Conservation (phyloP, 495 filamentous ascomycete genomes). For the Halenospora varia region DNA sequence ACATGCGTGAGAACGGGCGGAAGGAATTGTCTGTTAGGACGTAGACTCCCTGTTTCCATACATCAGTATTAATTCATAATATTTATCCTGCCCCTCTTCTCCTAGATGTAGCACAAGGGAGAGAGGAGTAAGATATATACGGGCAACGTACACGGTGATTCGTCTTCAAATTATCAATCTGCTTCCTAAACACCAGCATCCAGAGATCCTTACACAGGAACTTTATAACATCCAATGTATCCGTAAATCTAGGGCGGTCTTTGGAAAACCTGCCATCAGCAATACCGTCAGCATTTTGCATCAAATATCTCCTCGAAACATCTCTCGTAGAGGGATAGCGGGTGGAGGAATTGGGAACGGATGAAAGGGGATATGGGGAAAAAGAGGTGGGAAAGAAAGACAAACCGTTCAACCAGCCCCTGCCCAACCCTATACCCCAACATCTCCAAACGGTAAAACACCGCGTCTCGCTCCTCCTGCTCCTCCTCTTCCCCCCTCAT, state of each 20-base stretch:
- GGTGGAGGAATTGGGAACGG: no score
- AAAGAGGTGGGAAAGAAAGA: slow-evolving; percentile 3
- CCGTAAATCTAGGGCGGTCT: slow-evolving; percentile 79
- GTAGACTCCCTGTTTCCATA: slow-evolving; percentile 70
- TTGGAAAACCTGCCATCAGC: slow-evolving; percentile 67
- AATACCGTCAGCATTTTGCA: no score
- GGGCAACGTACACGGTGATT: slow-evolving; percentile 74
- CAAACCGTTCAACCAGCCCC: slow-evolving; percentile 86
- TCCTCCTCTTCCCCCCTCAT: slow-evolving; percentile 64
- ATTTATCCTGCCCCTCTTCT: background rate
- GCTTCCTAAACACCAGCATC: slow-evolving; percentile 90
- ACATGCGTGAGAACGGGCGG: slow-evolving; percentile 84
- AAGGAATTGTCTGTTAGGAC: slow-evolving; percentile 94
- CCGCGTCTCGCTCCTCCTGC: slow-evolving; percentile 74
- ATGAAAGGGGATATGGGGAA: slow-evolving; percentile 3
- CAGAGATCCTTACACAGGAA: slow-evolving; percentile 98
- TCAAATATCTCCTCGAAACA: no score
- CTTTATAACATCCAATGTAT: slow-evolving; percentile 90
- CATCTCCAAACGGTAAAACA: slow-evolving; percentile 77
- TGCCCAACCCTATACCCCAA: slow-evolving; percentile 90
- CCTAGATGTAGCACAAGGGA: background rate
- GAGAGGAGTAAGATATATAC: slow-evolving; percentile 5
- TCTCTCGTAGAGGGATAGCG: no score
- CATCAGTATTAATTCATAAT: slow-evolving; percentile 7
- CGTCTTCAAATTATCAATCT: slow-evolving; percentile 97